Conservation (phyloP, 2,329 filamentous ascomycete species). For the Corinectria fuckeliana region DNA sequence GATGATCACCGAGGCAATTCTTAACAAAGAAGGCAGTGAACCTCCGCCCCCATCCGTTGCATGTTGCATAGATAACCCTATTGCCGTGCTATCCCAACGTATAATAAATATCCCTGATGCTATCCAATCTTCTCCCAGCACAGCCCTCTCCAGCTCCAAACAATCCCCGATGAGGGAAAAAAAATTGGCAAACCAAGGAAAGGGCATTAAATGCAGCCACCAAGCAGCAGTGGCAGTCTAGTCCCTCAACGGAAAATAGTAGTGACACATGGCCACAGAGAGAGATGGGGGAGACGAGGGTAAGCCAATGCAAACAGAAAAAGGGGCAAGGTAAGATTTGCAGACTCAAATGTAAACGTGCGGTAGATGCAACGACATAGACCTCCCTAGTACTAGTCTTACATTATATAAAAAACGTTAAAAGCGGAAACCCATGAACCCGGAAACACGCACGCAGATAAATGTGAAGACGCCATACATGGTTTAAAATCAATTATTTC, state of each 20-base stretch:
- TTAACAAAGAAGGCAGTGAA: neutral
- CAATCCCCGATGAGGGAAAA: neutral
- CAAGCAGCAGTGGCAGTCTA: neutral
- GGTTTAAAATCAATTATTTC: slow-evolving; percentile 8
- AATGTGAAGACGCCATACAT: slow-evolving; percentile 19
- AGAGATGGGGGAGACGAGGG: neutral
- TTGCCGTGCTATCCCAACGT: neutral
- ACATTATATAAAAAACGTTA: slow-evolving; percentile 27
- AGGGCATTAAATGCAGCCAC: neutral
- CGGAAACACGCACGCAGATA: neutral
- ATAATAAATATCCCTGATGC: neutral
- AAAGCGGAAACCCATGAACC: slow-evolving; percentile 1
- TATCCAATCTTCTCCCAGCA: neutral
- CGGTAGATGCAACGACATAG: slow-evolving; percentile 18
- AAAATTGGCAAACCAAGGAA: neutral
- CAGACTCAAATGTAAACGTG: neutral
- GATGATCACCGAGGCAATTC: neutral
- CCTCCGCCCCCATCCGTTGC: neutral
- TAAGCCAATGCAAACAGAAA: neutral
- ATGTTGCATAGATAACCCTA: neutral
- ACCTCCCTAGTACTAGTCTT: slow-evolving; percentile 32
- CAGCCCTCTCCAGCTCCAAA: neutral
- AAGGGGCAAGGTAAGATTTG: too few relatives aligned
- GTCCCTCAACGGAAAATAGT: neutral
- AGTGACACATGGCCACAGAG: neutral